Base-by-base conservation (phyloP, 768 basidiomycete genomes). In the Phanerodontia chrysosporium region DNA sequence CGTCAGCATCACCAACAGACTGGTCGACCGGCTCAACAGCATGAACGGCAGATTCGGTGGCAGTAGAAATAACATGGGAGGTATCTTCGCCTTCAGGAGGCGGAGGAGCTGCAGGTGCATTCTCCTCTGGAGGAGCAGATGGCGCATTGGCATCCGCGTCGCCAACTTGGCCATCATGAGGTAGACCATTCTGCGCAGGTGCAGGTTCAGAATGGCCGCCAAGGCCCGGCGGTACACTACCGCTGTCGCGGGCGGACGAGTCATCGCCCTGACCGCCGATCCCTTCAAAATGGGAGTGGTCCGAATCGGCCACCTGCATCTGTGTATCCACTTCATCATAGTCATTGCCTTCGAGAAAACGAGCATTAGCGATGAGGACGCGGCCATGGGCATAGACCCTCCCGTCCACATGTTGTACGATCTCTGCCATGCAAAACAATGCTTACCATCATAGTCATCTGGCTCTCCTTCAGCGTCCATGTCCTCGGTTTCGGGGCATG, bases 301-400 rank as follows among this genome's bases (percentile, higher is more conserved):
- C 61, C 54, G 59, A 45, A 29, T 46, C 61, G 35, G 36, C 35
- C 51, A 58, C 42, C 30, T 55, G 44, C 51, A 62, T 63, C 51
- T 61, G 60, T 57, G 61, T 62, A 49, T 61, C 74, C 61, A 67
- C 67, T 65, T 72, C 71, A 69, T 76, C 74, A 73, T 78, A 73
- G 74, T 78, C 66, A 68, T 66, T 69, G 68, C 75, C 80, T 78
- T 80, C 68, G 65, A 80, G 72, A 80, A 75, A 72, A 67, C 69
- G 70, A 71, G 73, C 70, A 82, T 90, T 73, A 90, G 89, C 73
- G 70, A 77, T 76, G 79, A 76, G 83, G 78, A 81, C 77, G 74
- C 51, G 53, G 58, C 59, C 64, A 57, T 65, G 14, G 25, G 74
- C 65, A 69, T 67, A 60, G 62, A 63, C 59, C 61, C 58, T 64